phyloP scores from a whole-genome alignment of 495 filamentous ascomycete species.

The Umbilicaria muhlenbergii region DNA sequence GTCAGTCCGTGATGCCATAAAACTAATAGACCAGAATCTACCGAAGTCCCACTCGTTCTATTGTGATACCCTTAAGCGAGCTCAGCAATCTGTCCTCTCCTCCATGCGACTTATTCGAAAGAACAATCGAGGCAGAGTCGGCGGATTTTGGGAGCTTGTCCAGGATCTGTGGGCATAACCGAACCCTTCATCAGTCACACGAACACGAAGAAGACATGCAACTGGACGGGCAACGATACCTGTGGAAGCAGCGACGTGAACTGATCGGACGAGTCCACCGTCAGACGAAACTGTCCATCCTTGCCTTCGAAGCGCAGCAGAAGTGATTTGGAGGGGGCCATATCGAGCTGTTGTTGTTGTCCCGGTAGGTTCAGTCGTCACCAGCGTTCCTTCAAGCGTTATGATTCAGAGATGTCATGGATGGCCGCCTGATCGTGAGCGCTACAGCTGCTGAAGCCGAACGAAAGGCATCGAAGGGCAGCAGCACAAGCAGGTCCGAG shows the following conservation, averaged over 20 bases:
- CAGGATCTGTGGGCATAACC: conserved; percentile 27
- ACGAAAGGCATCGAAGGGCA: too few species aligned
- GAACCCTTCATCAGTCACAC: background rate
- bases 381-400: too few species aligned
- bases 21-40: conserved; percentile 19
- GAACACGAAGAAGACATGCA: background rate
- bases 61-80: conserved; percentile 47
- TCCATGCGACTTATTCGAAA: conserved; percentile 66
- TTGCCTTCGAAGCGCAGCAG: conserved; percentile 38
- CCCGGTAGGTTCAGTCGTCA: too few species aligned
- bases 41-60: conserved; percentile 59
- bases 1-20: conserved; percentile 7
- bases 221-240: background rate
- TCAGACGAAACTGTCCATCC: conserved; percentile 39
- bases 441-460: too few species aligned
- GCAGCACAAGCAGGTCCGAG: too few species aligned
- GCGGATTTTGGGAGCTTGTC: conserved; percentile 52
- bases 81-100: conserved; percentile 56
- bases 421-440: too few species aligned
- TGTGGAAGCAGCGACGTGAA: conserved; percentile 26
- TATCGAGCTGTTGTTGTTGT: conserved; percentile 8
- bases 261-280: conserved; percentile 27
- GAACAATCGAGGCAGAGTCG: conserved; percentile 55
- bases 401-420: too few species aligned
- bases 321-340: conserved; percentile 29